These are phyloP conservation scores for Colletotrichum chlorophyti DNA, from an alignment of 2,329 filamentous ascomycete genomes.

Conservation along the genomic window DNA sequence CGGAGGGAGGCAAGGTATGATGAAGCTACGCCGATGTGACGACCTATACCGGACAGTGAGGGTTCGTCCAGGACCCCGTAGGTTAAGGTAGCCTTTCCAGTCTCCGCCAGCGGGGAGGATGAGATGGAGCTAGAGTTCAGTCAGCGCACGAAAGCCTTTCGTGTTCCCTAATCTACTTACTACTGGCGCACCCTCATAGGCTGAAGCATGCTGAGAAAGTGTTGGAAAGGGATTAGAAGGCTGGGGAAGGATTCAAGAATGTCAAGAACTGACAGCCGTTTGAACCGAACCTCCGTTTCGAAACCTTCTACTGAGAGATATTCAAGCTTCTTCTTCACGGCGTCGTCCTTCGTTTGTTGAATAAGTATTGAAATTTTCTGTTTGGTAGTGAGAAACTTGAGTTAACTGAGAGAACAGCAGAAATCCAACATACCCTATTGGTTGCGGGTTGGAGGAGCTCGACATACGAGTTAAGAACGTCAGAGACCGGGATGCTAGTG, in stretches of 20 bases:
- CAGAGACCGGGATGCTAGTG: constrained; percentile 64
- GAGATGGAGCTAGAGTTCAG: constrained; percentile 73
- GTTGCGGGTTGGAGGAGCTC: constrained; percentile 77
- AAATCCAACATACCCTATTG: constrained; percentile 56
- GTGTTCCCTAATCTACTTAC: no score
- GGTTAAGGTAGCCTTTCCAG: constrained; percentile 67
- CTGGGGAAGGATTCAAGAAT: constrained; percentile 63
- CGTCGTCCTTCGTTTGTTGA: constrained; percentile 40
- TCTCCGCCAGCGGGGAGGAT: constrained; percentile 70
- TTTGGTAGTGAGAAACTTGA: constrained; percentile 30
- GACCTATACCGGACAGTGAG: constrained; percentile 49
- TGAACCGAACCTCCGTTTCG: constrained; percentile 47
- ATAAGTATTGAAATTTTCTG: constrained; percentile 46
- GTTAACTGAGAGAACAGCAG: neutral
- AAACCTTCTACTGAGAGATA: constrained; percentile 46
- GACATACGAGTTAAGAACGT: constrained; percentile 73
- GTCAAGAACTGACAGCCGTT: constrained; percentile 64
- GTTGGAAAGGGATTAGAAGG: constrained; percentile 60
- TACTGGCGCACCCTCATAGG: constrained; percentile 59
- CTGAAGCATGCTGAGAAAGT: constrained; percentile 69
- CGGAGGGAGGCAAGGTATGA: constrained; percentile 63
- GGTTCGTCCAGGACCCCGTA: constrained; percentile 69
- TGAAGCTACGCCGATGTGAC: constrained; percentile 65
- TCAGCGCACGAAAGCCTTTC: no score
- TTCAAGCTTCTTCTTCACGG: constrained; percentile 38